Base-by-base conservation (phyloP, 2,329 filamentous ascomycete genomes). In the Corniculantispora saksenae region DNA sequence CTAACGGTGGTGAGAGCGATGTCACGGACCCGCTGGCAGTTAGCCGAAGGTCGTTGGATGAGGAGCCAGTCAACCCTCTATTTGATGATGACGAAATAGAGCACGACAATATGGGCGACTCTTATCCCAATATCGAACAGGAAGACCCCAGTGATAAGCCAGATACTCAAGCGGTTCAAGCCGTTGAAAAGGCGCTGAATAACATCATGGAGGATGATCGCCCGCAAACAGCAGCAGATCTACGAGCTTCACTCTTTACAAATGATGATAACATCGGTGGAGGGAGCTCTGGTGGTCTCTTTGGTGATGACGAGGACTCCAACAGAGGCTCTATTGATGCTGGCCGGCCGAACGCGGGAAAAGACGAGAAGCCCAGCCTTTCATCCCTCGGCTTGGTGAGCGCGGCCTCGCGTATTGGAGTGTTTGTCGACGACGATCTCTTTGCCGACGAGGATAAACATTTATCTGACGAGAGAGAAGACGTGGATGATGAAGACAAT, bases 361-460 rank as follows among this genome's bases (percentile, higher is more conserved):
- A 74, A 66, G 83, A 85, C 54, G 85, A 88, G 32, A 97, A 91
- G 76, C 94, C 93, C 27, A 99, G 92, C 73, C 88, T 99, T 68
- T 91, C 94, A 13, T 97, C 95, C 0, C 80, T 99, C 3, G 95
- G 95, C 0, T 85, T 99, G 6, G 92, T 99, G 2, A 96, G 93
- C 66, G 90, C 91, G 7, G 91, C 92, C 17, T 93, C 92, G 19
- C 89, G 93, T 25, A 93, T 94, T 66, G 94, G 94, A 1, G 95
- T 99, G 2, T 99, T 99, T 75, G 88, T 92, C 8, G 92, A 97
- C 69, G 92, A 98, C 73, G 93, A 98, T 73, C 85, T 99, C 6
- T 98, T 97, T 74, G 91, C 89, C 1, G 94, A 98, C 68, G 92
- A 97, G 72, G 88, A 92, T 71, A 93, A 89, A 71, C 93, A 93